phyloP scores from a whole-genome alignment of 805 yeast genomes.

The Phaffomyces thermotolerans region DNA sequence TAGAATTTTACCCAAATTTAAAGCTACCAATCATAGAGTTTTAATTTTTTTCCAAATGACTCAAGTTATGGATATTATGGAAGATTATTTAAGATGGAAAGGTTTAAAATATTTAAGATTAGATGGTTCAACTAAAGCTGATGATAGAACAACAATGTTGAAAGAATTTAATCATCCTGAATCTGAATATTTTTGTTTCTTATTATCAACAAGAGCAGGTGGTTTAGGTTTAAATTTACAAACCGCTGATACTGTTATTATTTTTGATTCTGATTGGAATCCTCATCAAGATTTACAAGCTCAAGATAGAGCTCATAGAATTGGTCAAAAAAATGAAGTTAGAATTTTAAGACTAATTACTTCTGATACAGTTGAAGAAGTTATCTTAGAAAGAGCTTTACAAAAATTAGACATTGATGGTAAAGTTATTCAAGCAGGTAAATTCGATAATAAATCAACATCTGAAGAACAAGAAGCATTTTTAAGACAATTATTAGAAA shows the following conservation, averaged over 20 bases:
- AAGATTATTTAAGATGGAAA: slow-evolving; percentile 64
- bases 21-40: slow-evolving; percentile 69
- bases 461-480: slow-evolving; percentile 83
- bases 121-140: slow-evolving; percentile 81
- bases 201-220: slow-evolving; percentile 82
- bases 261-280: slow-evolving; percentile 86
- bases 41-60: slow-evolving; percentile 86
- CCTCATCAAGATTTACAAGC: slow-evolving; percentile 91
- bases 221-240: slow-evolving; percentile 82
- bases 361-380: slow-evolving; percentile 78
- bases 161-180: slow-evolving; percentile 67
- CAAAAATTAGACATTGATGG: slow-evolving; percentile 83
- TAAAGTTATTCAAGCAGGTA: slow-evolving; percentile 87
- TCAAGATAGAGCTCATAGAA: slow-evolving; percentile 85
- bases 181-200: slow-evolving; percentile 72
- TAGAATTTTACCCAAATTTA: slow-evolving; percentile 67
- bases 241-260: slow-evolving; percentile 82
- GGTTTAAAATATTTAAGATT: slow-evolving; percentile 66
- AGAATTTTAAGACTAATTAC: slow-evolving; percentile 74
- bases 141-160: slow-evolving; percentile 71
- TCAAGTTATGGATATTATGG: slow-evolving; percentile 86
- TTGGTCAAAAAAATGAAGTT: slow-evolving; percentile 85
- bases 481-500: slow-evolving; percentile 62
- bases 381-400: slow-evolving; percentile 73
- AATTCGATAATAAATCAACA: slow-evolving; percentile 79